Evolutionary conservation across 2,329 filamentous ascomycete species (phyloP).

Genomic region (Pseudogymnoascus sp.): DNA sequence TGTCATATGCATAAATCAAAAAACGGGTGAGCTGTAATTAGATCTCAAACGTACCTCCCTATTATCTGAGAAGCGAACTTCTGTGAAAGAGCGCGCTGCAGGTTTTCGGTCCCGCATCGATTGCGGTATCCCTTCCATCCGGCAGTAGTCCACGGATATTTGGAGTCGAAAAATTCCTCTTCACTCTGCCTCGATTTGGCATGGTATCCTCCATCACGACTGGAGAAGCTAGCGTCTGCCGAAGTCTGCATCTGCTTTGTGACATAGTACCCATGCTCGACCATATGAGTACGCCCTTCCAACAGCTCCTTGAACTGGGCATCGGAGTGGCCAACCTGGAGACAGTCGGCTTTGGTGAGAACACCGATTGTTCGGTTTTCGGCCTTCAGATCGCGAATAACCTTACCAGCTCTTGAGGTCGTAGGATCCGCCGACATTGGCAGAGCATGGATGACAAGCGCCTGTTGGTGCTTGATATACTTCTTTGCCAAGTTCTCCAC

Average conservation of each 20-base stretch:
- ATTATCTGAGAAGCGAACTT: constrained; percentile 39
- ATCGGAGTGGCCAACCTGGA: constrained; percentile 43
- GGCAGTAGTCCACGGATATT: constrained; percentile 36
- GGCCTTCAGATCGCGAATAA: constrained; percentile 51
- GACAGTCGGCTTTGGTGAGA: constrained; percentile 74
- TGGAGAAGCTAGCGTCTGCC: neutral
- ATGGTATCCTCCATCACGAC: constrained; percentile 32
- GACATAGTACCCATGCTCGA: constrained; percentile 71
- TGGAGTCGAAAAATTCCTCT: constrained; percentile 37
- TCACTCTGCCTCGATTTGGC: constrained; percentile 40
- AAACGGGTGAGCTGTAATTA: neutral
- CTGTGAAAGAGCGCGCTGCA: constrained; percentile 40
- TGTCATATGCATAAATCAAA: neutral
- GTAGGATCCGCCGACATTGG: constrained; percentile 72
- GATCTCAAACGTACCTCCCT: constrained; percentile 20
- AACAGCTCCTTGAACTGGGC: constrained; percentile 58
- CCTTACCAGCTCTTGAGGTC: constrained; percentile 60
- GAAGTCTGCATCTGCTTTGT: constrained; percentile 56
- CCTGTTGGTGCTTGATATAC: constrained; percentile 61
- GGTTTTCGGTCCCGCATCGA: constrained; percentile 43
- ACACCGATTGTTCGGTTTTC: constrained; percentile 60
- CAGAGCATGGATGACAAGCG: constrained; percentile 68
- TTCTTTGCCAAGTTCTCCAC: constrained; percentile 61
- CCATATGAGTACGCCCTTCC: constrained; percentile 44
- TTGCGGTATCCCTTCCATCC: constrained; percentile 30